These are phyloP conservation scores for Phenoliferia sp. DNA, from an alignment of 1,284 basidiomycete species.

Conservation along the genomic window DNA sequence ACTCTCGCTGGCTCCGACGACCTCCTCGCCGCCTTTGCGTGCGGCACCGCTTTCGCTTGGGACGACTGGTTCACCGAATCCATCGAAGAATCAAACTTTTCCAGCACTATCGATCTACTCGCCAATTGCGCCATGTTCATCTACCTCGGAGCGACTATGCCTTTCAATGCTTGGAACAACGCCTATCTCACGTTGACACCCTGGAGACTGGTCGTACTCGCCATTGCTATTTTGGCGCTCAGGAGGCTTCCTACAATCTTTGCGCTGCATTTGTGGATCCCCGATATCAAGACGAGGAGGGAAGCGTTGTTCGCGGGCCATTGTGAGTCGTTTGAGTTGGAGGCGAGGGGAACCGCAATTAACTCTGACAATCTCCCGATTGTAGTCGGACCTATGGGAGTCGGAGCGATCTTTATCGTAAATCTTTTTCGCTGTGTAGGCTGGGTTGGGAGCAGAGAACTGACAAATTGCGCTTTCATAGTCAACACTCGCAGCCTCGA, in stretches of 20 bases:
- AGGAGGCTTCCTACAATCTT: constrained; percentile 79
- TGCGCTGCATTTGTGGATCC: constrained; percentile 78
- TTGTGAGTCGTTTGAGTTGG: too few relatives aligned
- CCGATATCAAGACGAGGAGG: constrained; percentile 84
- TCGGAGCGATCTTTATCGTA: constrained; percentile 76
- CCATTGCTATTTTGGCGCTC: constrained; percentile 69
- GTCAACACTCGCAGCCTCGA: constrained; percentile 53
- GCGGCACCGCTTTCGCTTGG: constrained; percentile 96
- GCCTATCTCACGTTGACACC: constrained; percentile 62
- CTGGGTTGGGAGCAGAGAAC: background rate
- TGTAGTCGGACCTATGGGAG: constrained; percentile 31
- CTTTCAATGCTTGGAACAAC: constrained; percentile 72
- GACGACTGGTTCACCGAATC: constrained; percentile 83
- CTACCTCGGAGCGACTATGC: constrained; percentile 91
- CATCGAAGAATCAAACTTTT: constrained; percentile 91
- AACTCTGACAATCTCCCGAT: constrained; percentile 49
- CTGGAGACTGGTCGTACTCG: constrained; percentile 77
- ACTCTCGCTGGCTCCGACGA: constrained; percentile 89
- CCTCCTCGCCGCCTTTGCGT: constrained; percentile 87
- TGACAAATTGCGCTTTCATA: background rate
- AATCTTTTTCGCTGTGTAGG: background rate
- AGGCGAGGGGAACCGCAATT: too few relatives aligned
- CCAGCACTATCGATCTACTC: constrained; percentile 67
- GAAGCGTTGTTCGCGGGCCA: constrained; percentile 78
- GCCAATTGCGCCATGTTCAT: constrained; percentile 56